Evolutionary conservation across 148 eudicot species (phyloP), one percentile per base, ranked within the genome.

Genomic region (Silene latifolia): DNA sequence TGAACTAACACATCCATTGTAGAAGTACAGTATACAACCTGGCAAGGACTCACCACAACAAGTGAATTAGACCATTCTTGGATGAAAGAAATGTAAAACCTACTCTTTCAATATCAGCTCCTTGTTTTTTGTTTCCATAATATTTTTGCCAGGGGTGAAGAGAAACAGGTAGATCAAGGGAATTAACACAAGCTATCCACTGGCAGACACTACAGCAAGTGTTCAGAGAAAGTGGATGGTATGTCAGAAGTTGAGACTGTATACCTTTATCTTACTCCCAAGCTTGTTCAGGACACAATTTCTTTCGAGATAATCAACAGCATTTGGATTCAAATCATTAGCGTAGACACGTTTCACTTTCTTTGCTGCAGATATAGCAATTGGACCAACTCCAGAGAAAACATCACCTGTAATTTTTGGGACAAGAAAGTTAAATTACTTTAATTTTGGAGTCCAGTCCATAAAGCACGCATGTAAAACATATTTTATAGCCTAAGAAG

Each of bases 301-400:
- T 74, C 89, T 86, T 81, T 89, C 86, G 54, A 94, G 85, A 83
- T 89, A 94, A 71, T 94, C 93, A 81, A 94, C 89, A 32, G 97
- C 98, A 67, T 42, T 44, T 32, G 96, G 98, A 77, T 94, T 94
- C 70, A 94, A 78, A 82, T 94, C 98, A 88, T 94, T 92, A 21
- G 98, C 98, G 80, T 90, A 92, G 14, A 94, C 97, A 82, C 79
- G 84, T 76, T 87, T 94, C 78, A 94, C 97, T 80, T 84, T 92
- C 87, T 86, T 90, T 64, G 96, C 98, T 63, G 98, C 98, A 80
- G 92, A 81, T 85, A 94, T 83, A n/a, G 98, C 91, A 79, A 94
- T 75, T 21, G 98, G 98, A 79, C 98, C 98, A 74, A 94, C 97
- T 77, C 98, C 98, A 82, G 98, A 85, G 73, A 94, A 94, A 80